These are phyloP conservation scores for Garcia nutans DNA, from an alignment of 345 rosid genomes.

Conservation along the genomic window DNA sequence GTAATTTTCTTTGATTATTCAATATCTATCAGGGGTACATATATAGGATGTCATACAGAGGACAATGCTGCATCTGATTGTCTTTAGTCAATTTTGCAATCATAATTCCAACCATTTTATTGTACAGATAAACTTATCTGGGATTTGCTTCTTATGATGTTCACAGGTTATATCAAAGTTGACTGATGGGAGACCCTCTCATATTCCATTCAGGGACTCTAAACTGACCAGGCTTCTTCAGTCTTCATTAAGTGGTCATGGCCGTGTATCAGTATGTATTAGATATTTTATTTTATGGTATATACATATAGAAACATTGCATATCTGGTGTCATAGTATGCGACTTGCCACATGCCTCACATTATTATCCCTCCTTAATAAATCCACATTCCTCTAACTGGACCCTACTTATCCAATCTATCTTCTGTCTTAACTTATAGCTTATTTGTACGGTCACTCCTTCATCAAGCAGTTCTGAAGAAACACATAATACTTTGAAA, in stretches of 20 bases:
- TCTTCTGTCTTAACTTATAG: conserved; percentile 49
- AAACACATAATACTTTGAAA: conserved; percentile 96
- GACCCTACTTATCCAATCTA: conserved; percentile 15
- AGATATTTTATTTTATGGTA: neutral
- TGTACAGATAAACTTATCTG: conserved; percentile 11
- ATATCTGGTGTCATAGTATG: neutral
- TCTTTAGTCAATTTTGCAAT: neutral
- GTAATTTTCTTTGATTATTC: too few relatives aligned
- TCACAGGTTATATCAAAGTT: conserved; percentile 92
- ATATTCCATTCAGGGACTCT: conserved; percentile 98
- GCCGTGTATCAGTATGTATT: conserved; percentile 92
- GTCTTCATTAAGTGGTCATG: conserved; percentile 96
- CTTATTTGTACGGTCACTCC: conserved; percentile 99
- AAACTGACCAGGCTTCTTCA: conserved; percentile 96
- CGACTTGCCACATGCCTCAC: neutral
- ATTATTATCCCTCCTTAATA: neutral
- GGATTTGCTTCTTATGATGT: conserved; percentile 17
- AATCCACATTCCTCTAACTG: neutral
- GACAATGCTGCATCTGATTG: neutral
- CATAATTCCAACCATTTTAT: neutral
- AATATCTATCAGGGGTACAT: too few relatives aligned
- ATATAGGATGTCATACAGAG: neutral
- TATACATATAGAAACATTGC: neutral
- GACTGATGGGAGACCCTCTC: conserved; percentile 84
- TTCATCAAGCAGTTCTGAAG: conserved; percentile 91